phyloP scores from a whole-genome alignment of 768 basidiomycete species.

The Lyophyllum shimeji region DNA sequence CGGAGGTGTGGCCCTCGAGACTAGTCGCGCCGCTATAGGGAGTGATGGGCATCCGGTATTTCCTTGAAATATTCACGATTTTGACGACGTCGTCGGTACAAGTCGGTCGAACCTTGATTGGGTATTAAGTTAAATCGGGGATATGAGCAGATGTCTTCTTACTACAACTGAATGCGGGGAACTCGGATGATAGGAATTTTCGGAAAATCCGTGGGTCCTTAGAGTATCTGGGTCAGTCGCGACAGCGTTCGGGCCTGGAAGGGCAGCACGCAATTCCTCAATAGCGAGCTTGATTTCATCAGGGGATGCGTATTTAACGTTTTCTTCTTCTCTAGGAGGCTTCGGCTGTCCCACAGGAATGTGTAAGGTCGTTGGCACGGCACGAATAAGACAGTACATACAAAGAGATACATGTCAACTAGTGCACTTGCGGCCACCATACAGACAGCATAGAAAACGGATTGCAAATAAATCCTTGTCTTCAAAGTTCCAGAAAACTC shows the following conservation, averaged over 20 bases:
- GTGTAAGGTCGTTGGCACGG: neutral
- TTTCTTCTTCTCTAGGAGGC: slow-evolving; percentile 2
- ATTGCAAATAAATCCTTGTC: slow-evolving; percentile 34
- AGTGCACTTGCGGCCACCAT: slow-evolving; percentile 30
- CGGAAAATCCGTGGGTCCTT: slow-evolving; percentile 61
- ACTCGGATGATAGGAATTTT: slow-evolving; percentile 65
- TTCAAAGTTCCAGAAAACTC: slow-evolving; percentile 32
- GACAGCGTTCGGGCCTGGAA: slow-evolving; percentile 49
- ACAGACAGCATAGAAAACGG: slow-evolving; percentile 33
- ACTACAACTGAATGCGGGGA: slow-evolving; percentile 57
- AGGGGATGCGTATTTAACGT: slow-evolving; percentile 41
- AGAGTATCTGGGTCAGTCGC: slow-evolving; percentile 52
- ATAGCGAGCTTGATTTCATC: slow-evolving; percentile 52
- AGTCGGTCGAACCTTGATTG: slow-evolving; percentile 50
- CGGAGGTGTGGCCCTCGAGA: slow-evolving; percentile 84
- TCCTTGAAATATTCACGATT: slow-evolving; percentile 73
- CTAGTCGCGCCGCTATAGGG: slow-evolving; percentile 86
- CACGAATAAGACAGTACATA: slow-evolving; percentile 15
- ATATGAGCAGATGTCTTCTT: slow-evolving; percentile 10
- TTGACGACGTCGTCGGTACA: slow-evolving; percentile 83
- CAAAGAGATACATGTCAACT: slow-evolving; percentile 27
- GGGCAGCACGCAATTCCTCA: slow-evolving; percentile 42
- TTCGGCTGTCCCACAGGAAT: slow-evolving; percentile 8
- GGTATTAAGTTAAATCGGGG: slow-evolving; percentile 9
- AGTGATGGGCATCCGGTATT: slow-evolving; percentile 73